Evolutionary conservation across 805 yeast species (phyloP), one percentile per base, ranked within the genome.

Genomic region (Ogataea pilisensis): DNA sequence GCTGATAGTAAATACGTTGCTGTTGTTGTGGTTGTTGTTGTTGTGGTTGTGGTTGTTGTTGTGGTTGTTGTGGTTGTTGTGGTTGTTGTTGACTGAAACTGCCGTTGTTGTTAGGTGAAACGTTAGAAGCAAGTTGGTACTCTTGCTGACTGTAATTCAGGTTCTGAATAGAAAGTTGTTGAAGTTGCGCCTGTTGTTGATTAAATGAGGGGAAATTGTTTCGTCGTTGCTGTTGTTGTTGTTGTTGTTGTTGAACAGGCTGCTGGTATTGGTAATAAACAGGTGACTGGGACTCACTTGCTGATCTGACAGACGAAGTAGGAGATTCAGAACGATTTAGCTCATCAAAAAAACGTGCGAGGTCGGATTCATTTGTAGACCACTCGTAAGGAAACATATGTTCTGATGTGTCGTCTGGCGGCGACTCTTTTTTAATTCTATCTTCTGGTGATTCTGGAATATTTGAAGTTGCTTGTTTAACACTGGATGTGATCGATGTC

Each of bases 291-390:
- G 32, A 31, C 28, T 49, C 56, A 39, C 35, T 42, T 4, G 53
- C 43, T 4, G 62, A 58, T 24, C 46, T 47, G 14, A 42, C 41
- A 6, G 58, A 52, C 12, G 57, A 51, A 1, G 44, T 45, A 1
- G 64, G 63, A 5, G 63, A 54, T 9, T 47, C 50, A 4, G 44
- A 41, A 11, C 63, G 64, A 20, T 69, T 71, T 42, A 77, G 58
- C 41, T 75, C 75, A 37, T 65, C 65, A 52, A 78, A 76, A 54
- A 78, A 78, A 16, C 61, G 57, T 21, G 70, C 73, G 40, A 78
- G 49, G 33, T 65, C 67, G 7, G 55, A 47, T 31, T 63, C 62
- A 30, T 63, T 60, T 5, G 69, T 57, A 2, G 63, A 49, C 70
- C 72, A 68, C 41, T 61, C 66, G 33, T 63, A 61, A 8, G 55